A percentile compares a stretch with the other conserved stretches of the same genome.
These are phyloP conservation scores for Endocladia muricata DNA, from an alignment of 31 red algal genomes.

Conservation along the genomic window DNA sequence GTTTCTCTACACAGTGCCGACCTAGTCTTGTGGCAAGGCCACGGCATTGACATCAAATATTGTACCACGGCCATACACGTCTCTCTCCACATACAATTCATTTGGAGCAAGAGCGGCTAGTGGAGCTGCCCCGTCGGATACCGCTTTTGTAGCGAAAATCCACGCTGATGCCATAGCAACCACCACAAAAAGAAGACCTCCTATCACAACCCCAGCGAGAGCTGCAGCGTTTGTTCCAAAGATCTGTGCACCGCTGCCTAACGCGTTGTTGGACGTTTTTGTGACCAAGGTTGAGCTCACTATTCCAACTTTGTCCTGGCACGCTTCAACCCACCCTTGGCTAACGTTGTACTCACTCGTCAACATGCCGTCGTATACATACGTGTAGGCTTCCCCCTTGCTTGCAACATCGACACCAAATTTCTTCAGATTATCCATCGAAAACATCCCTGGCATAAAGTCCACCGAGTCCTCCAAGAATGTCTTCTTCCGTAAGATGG, in stretches of 20 bases:
- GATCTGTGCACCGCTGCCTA: constrained; percentile 27
- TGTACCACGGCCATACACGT: constrained; percentile 64
- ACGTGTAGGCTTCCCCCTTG: constrained; percentile 47
- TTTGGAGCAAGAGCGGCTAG: constrained; percentile 22
- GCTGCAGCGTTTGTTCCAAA: constrained; percentile 31
- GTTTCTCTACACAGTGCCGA: no score
- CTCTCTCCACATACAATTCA: constrained; percentile 70
- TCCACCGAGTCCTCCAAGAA: constrained; percentile 42
- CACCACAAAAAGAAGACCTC: constrained; percentile 55
- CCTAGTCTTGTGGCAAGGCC: constrained; percentile 10
- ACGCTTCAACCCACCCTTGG: constrained; percentile 67
- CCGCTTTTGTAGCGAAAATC: constrained; percentile 53
- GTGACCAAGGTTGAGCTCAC: constrained; percentile 51
- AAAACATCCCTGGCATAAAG: constrained; percentile 49
- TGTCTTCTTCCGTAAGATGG: constrained; percentile 19
- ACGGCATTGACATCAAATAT: constrained; percentile 46
- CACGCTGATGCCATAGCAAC: constrained; percentile 60
- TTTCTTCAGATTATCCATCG: constrained; percentile 38
- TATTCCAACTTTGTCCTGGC: constrained; percentile 36
- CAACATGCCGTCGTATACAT: constrained; percentile 40
- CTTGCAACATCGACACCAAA: constrained; percentile 39
- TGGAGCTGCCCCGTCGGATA: constrained; percentile 27
- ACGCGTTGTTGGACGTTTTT: constrained; percentile 16
- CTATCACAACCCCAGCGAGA: constrained; percentile 60
- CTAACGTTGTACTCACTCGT: constrained; percentile 35